Base-by-base conservation (phyloP, 1,284 basidiomycete species). In the Ceratobasidium theobromae region DNA sequence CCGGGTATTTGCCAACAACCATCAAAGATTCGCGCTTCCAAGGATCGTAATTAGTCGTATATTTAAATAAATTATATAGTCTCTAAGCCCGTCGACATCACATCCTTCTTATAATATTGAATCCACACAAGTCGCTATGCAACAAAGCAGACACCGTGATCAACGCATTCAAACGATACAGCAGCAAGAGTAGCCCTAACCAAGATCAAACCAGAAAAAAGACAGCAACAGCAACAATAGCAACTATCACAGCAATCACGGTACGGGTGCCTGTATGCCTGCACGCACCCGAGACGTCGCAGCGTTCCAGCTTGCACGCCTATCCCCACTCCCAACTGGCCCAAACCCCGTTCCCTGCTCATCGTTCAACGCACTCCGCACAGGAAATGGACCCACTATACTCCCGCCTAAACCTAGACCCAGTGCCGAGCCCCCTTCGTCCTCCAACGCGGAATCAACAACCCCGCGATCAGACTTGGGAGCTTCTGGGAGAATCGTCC, bases 91-190 rank as follows among this genome's bases (percentile, higher is more conserved):
- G 35, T 6, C 35, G 6, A 38, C 16, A 38, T 38, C 35, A 16
- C 16, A 38, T 38, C 35, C 16, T 38, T 8, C 6, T 38, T 38
- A 16, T 8, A 8, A 16, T 16, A 6, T 8, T 38, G 6, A 4
- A 25, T 23, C 45, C n/a, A 25, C n/a, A 4, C 5, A 25, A 25
- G 6, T 21, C 11, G 21, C 5, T 23, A 11, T 45, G 43, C 18
- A 53, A 28, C 23, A 52, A 33, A 38, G 18, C 52, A 33, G 38
- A 53, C 12, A 4, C 18, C 12, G 48, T 12, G 28, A 12, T 23
- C 3, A 64, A 53, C 53, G 48, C 60, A 64, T 64, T 53, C 60
- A 53, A 64, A 53, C 60, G 33, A 64, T 64, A 64, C 60, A 64
- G 60, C 60, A 53, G 60, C 30, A 48, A 48, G 21, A 43, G 23